These are phyloP conservation scores for Eucalyptus fibrosa DNA, from an alignment of 345 rosid species.

Conservation along the genomic window DNA sequence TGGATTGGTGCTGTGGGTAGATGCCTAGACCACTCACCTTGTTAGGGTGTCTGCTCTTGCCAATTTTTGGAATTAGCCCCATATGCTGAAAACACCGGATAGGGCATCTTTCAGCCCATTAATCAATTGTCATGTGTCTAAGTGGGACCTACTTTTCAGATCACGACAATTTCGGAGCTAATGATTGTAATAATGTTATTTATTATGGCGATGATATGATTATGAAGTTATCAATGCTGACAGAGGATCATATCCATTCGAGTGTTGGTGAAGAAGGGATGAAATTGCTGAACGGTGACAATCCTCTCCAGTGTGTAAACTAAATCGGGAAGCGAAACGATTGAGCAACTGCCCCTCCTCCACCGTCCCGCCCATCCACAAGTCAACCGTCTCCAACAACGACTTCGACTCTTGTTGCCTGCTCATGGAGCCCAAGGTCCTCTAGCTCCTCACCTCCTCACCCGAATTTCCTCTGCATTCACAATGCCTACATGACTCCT, in stretches of 20 bases:
- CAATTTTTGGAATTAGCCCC: background rate
- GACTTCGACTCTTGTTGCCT: background rate
- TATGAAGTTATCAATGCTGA: background rate
- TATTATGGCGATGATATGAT: background rate
- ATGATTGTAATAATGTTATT: background rate
- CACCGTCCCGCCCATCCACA: background rate
- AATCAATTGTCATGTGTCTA: background rate
- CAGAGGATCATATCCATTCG: background rate
- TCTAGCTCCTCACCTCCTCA: background rate
- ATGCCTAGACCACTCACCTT: background rate
- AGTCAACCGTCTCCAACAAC: background rate
- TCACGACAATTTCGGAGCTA: fast-evolving
- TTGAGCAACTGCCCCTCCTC: background rate
- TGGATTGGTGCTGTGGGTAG: background rate
- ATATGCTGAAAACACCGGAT: no score
- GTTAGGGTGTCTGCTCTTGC: background rate
- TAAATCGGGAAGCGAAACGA: fast-evolving
- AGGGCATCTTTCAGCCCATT: background rate
- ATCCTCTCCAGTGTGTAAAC: background rate
- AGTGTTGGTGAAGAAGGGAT: background rate
- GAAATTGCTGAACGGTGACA: background rate
- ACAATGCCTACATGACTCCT: background rate
- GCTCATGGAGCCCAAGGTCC: background rate
- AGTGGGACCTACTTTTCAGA: background rate
- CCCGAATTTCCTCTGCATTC: background rate